Base-by-base conservation (phyloP, 768 basidiomycete species). In the Chalciporus sphaerocephalus region DNA sequence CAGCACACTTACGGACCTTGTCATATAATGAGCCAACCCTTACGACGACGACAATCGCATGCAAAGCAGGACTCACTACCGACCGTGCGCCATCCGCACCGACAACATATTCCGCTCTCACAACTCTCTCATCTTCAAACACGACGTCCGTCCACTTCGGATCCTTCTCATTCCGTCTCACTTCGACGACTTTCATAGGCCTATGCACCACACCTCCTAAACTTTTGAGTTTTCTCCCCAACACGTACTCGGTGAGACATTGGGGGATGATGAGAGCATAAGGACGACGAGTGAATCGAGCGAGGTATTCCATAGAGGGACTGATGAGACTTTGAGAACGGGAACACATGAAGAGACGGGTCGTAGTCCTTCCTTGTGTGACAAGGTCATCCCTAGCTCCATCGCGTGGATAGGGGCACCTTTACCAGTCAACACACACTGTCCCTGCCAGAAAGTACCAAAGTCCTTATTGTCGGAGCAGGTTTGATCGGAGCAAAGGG, bases 31-130 rank as follows among this genome's bases (percentile, higher is more conserved):
- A n/a, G n/a, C n/a, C n/a, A n/a, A n/a, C n/a, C n/a, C n/a, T n/a
- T n/a, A n/a, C n/a, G n/a, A n/a, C n/a, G n/a, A n/a, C n/a, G n/a
- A n/a, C n/a, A n/a, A n/a, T n/a, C n/a, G n/a, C n/a, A n/a, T n/a
- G n/a, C n/a, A n/a, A n/a, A n/a, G n/a, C n/a, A n/a, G n/a, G n/a
- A n/a, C n/a, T n/a, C n/a, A n/a, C n/a, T n/a, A 56, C 52, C 0
- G 77, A 80, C 44, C 56, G 67, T 3, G 74, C 61, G 4, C 79
- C 78, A 53, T 81, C 78, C 5, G 78, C 76, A 20, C 74, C 78
- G 24, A 79, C 51, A 4, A 79, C 70, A 55, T 76, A 78, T 23
- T 67, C 67, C 12, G 77, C 58, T 3, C 57, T 66, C 25, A 79
- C 66, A 10, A 61, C 55, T 22, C 66, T 66, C 4, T 77, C 77